Conservation (phyloP, 2,329 filamentous ascomycete species). For the Claviceps sorghi region DNA sequence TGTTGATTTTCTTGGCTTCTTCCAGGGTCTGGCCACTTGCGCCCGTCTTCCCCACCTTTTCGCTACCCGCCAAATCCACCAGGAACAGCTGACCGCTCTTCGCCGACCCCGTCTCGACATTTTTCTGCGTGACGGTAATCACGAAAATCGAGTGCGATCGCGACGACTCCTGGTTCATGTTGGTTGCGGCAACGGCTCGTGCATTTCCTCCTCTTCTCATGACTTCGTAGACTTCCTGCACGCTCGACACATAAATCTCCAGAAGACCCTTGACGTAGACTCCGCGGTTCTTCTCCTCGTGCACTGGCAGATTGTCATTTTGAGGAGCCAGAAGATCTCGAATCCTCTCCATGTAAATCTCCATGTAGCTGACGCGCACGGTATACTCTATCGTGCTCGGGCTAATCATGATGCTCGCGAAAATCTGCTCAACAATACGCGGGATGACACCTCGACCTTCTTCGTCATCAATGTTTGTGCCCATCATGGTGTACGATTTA, state of each 20-base stretch:
- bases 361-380: slow-evolving; percentile 98
- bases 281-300: slow-evolving; percentile 91
- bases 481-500: slow-evolving; percentile 93
- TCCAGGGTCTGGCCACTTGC: slow-evolving; percentile 94
- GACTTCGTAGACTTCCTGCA: slow-evolving; percentile 91
- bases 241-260: slow-evolving; percentile 90
- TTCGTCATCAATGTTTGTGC: slow-evolving; percentile 74
- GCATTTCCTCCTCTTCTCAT: slow-evolving; percentile 85
- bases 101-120: slow-evolving; percentile 86
- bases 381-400: slow-evolving; percentile 94
- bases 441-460: slow-evolving; percentile 87
- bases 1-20: slow-evolving; percentile 99
- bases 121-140: slow-evolving; percentile 93
- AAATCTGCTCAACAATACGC: slow-evolving; percentile 94
- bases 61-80: slow-evolving; percentile 93
- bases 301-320: slow-evolving; percentile 93
- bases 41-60: slow-evolving; percentile 97
- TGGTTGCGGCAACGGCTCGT: slow-evolving; percentile 85
- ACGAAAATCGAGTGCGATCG: slow-evolving; percentile 98
- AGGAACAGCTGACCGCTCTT: slow-evolving; percentile 95
- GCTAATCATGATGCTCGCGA: slow-evolving; percentile 83
- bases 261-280: slow-evolving; percentile 93
- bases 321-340: slow-evolving; percentile 82
- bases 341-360: slow-evolving; percentile 99
- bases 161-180: slow-evolving; percentile 98